Percentiles rank a stretch among this genome's conserved stretches.
These are phyloP conservation scores for Verbascum thapsus DNA, from an alignment of 257 asterid genomes.

Conservation along the genomic window DNA sequence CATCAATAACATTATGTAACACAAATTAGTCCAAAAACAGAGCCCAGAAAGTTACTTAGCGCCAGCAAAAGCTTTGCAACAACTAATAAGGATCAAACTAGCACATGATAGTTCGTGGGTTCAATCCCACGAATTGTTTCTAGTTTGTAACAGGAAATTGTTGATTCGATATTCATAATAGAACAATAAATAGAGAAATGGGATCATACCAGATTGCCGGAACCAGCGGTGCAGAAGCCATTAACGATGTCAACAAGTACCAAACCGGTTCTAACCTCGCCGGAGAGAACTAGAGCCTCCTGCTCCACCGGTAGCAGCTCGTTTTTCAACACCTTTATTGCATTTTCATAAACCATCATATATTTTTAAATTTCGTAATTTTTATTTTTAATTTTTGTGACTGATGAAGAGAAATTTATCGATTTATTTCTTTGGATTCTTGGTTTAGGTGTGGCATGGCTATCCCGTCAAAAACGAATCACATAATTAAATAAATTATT, in stretches of 20 bases:
- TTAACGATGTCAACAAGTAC: constrained; percentile 83
- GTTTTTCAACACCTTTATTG: constrained; percentile 44
- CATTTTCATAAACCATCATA: constrained; percentile 33
- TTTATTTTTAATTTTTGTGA: too few species aligned
- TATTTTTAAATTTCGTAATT: too few species aligned
- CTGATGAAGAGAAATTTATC: background rate
- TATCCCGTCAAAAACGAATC: too few species aligned
- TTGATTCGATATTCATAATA: background rate
- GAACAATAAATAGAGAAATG: constrained; percentile 16
- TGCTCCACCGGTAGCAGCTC: constrained; percentile 69
- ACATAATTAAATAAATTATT: too few species aligned
- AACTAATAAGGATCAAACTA: too few species aligned
- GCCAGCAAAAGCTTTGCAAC: background rate
- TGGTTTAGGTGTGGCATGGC: too few species aligned
- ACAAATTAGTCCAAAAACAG: background rate
- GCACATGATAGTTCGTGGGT: too few species aligned
- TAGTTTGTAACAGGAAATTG: too few species aligned
- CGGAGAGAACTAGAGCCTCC: constrained; percentile 54
- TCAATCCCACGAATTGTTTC: too few species aligned
- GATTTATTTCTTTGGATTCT: too few species aligned
- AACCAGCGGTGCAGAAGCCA: constrained; percentile 96
- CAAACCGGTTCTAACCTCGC: constrained; percentile 62
- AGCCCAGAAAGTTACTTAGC: background rate
- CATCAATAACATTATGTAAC: constrained; percentile 1
- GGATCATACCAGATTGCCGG: constrained; percentile 63